Conservation (phyloP, 768 basidiomycete species). For the Strobilomyces confusus region DNA sequence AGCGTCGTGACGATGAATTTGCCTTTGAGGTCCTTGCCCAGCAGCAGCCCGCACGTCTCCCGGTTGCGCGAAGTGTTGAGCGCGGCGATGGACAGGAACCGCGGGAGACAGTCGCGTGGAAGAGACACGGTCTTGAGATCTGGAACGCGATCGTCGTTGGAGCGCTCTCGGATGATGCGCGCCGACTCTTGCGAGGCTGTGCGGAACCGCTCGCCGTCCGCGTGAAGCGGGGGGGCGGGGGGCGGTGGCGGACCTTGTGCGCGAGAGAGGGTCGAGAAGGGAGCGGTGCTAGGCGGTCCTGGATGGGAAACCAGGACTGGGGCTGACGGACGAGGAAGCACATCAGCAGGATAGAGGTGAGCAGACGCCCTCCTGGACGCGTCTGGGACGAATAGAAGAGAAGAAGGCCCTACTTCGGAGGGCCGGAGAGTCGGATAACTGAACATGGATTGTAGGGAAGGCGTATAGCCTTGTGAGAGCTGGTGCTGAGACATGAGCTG, state of each 20-base stretch:
- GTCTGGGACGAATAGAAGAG: slow-evolving; percentile 43
- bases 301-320: slow-evolving; percentile 15
- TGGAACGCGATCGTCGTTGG: slow-evolving; percentile 30
- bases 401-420: slow-evolving; percentile 35
- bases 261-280: slow-evolving; percentile 28
- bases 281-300: slow-evolving; percentile 9
- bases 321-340: slow-evolving; percentile 34
- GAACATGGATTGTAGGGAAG: slow-evolving; percentile 78
- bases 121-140: slow-evolving; percentile 63
- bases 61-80: slow-evolving; percentile 73
- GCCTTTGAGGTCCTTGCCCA: slow-evolving; percentile 62
- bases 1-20: slow-evolving; percentile 75
- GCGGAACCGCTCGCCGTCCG: slow-evolving; percentile 27
- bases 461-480: slow-evolving; percentile 70
- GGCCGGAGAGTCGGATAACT: slow-evolving; percentile 32
- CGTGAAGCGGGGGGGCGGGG: slow-evolving; percentile 22
- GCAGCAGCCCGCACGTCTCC: slow-evolving; percentile 84
- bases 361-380: slow-evolving; percentile 21
- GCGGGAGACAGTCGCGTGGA: slow-evolving; percentile 67
- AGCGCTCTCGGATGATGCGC: slow-evolving; percentile 30
- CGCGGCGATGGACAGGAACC: slow-evolving; percentile 73
- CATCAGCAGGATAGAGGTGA: slow-evolving; percentile 31
- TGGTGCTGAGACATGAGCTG: slow-evolving; percentile 79
- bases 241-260: slow-evolving; percentile 20
- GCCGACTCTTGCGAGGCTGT: slow-evolving; percentile 34